phyloP scores from a whole-genome alignment of 169 alveolate genomes.

The Plasmodium vinckei region DNA sequence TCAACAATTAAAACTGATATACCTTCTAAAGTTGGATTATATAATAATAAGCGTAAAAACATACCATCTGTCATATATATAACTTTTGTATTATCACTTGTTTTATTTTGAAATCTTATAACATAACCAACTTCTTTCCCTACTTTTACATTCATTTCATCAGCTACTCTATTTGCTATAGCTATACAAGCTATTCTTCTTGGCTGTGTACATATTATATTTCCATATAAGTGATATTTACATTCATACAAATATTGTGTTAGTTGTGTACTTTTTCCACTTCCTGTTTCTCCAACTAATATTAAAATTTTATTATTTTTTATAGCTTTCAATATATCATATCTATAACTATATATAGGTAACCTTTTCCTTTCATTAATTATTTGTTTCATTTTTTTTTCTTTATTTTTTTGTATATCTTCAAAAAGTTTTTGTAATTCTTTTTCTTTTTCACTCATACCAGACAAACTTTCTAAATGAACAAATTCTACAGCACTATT shows the following conservation, averaged over 20 bases:
- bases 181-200: conserved; percentile 99
- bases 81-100: conserved; percentile 95
- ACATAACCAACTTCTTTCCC: conserved; percentile 98
- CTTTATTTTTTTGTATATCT: conserved; percentile 76
- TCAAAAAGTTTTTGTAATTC: conserved; percentile 49
- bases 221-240: conserved; percentile 96
- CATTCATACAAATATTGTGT: conserved; percentile 97
- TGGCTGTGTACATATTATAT: conserved; percentile 99
- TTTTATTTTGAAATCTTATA: conserved; percentile 98
- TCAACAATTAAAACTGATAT: conserved; percentile 97
- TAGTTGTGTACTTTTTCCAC: conserved; percentile 99
- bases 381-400: conserved; percentile 77
- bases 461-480: conserved; percentile 77
- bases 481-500: conserved; percentile 80
- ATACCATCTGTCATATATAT: conserved; percentile 99
- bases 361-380: conserved; percentile 87
- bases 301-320: conserved; percentile 93
- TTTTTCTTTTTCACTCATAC: conserved; percentile 79
- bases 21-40: conserved; percentile 95
- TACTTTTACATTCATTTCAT: conserved; percentile 96
- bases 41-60: conserved; percentile 96
- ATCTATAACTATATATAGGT: conserved; percentile 95
- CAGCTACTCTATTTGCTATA: conserved; percentile 99
- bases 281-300: conserved; percentile 99
- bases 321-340: conserved; percentile 93